Evolutionary conservation across 345 rosid species (phyloP), one percentile per base, ranked within the genome.

Genomic region (Ceriops decandra): DNA sequence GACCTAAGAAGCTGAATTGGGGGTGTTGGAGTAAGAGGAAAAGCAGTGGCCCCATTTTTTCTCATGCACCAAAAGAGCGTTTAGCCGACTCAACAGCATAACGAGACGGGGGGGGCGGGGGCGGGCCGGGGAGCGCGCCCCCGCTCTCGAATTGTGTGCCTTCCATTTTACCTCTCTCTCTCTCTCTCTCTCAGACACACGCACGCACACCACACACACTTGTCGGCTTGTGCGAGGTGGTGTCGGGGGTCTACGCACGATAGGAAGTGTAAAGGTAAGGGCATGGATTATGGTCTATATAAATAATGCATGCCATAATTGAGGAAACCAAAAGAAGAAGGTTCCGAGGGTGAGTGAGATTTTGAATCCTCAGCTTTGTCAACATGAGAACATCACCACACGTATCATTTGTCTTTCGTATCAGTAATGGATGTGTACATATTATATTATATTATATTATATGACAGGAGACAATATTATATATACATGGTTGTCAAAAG

Each of bases 101-200:
- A 2, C 36, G 32, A 4, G 78, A 70, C 79, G n/a, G n/a, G n/a
- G n/a, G n/a, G n/a, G n/a, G n/a, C n/a, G n/a, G n/a, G n/a, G n/a
- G n/a, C n/a, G n/a, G n/a, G n/a, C n/a, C n/a, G n/a, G n/a, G n/a
- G n/a, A n/a, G n/a, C n/a, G n/a, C n/a, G n/a, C n/a, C n/a, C n/a
- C n/a, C n/a, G n/a, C n/a, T n/a, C 76, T 80, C 67, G 80, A 78
- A 63, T 78, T 72, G 72, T 62, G 77, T 78, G 76, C 69, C 68
- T 86, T 84, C 86, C 81, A 75, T 79, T 82, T 82, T 72, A 86
- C 86, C 79, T 38, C 76, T 83, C 70, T 70, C 58, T 65, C 73
- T 61, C 64, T 72, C 69, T 52, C 32, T 70, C 28, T 36, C 30
- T 5, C 17, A 3, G 17, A 42, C 49, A 42, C 49, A 0, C 15